phyloP scores from a whole-genome alignment of 2,329 filamentous ascomycete species.

The Rhytidhysteron rufulum region DNA sequence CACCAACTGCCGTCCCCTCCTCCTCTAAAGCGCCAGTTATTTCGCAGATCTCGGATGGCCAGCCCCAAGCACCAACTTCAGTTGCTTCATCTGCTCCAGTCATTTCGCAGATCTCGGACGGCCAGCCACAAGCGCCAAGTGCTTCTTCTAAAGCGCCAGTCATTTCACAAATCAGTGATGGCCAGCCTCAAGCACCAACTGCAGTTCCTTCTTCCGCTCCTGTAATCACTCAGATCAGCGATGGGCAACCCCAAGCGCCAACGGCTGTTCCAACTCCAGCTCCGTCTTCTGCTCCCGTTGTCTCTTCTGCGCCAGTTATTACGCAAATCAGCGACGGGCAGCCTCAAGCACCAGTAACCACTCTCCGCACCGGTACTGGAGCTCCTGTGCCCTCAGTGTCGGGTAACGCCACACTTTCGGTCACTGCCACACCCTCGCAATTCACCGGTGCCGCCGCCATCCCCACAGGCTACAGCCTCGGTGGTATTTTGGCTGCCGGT shows the following conservation, averaged over 20 bases:
- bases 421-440: slow-evolving; percentile 11
- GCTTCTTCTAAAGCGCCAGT: slow-evolving; percentile 17
- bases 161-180: slow-evolving; percentile 13
- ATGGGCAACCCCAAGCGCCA: slow-evolving; percentile 6
- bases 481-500: slow-evolving; percentile 25
- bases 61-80: slow-evolving; percentile 14
- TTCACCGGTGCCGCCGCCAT: slow-evolving; percentile 30
- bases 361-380: background rate
- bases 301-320: too few relatives aligned
- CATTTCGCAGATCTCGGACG: slow-evolving; percentile 18
- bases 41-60: slow-evolving; percentile 7
- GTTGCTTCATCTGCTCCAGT: slow-evolving; percentile 7
- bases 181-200: slow-evolving; percentile 7
- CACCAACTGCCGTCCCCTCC: background rate
- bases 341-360: slow-evolving; percentile 1
- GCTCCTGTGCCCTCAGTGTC: slow-evolving; percentile 7
- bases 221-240: slow-evolving; percentile 7
- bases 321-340: slow-evolving; percentile 8
- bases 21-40: too few relatives aligned
- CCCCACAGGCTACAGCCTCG: slow-evolving; percentile 13
- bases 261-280: slow-evolving; percentile 17
- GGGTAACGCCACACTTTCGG: slow-evolving; percentile 10
- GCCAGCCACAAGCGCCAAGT: slow-evolving; percentile 20
- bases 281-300: slow-evolving; percentile 4
- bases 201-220: too few relatives aligned